Conservation (phyloP, 139 green algal species). For the Chlamydomonas incerta region DNA sequence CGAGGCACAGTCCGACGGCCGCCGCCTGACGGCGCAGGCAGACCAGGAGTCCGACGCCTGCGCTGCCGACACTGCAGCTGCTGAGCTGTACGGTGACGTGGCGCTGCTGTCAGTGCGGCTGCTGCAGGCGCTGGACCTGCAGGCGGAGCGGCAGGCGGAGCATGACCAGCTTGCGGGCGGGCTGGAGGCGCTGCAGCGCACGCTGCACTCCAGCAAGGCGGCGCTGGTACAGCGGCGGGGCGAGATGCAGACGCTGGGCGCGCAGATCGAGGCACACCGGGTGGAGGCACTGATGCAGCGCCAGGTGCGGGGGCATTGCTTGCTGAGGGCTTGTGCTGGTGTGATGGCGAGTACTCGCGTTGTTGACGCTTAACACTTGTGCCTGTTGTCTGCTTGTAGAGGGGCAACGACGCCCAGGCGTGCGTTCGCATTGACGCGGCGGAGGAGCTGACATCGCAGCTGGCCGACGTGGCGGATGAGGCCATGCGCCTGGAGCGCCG, state of each 20-base stretch:
- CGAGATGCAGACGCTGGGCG: slow-evolving; percentile 11
- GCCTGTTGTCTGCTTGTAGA: no score
- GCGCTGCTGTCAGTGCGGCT: neutral
- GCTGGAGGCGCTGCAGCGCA: neutral
- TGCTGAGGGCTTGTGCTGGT: no score
- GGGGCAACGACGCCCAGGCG: slow-evolving; percentile 24
- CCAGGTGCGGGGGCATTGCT: neutral
- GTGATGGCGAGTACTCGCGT: no score
- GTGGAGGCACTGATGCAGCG: neutral
- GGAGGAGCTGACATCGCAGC: neutral
- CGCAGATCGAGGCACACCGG: slow-evolving; percentile 5
- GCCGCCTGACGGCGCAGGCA: slow-evolving; percentile 3
- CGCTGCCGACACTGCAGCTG: neutral
- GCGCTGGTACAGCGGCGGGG: neutral
- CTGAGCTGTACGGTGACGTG: slow-evolving; percentile 4
- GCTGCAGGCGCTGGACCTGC: slow-evolving; percentile 21
- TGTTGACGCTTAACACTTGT: no score
- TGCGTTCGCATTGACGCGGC: neutral
- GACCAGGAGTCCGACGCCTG: neutral
- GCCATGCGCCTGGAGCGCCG: neutral
- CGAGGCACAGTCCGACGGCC: slow-evolving; percentile 3
- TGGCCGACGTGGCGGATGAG: slow-evolving; percentile 4
- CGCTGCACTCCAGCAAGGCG: neutral
- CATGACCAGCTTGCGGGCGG: neutral
- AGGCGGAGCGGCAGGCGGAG: neutral